A percentile compares a stretch with the other conserved stretches of the same genome.
phyloP scores from a whole-genome alignment of 2,329 filamentous ascomycete genomes.

The Colletotrichum euphorbiae region DNA sequence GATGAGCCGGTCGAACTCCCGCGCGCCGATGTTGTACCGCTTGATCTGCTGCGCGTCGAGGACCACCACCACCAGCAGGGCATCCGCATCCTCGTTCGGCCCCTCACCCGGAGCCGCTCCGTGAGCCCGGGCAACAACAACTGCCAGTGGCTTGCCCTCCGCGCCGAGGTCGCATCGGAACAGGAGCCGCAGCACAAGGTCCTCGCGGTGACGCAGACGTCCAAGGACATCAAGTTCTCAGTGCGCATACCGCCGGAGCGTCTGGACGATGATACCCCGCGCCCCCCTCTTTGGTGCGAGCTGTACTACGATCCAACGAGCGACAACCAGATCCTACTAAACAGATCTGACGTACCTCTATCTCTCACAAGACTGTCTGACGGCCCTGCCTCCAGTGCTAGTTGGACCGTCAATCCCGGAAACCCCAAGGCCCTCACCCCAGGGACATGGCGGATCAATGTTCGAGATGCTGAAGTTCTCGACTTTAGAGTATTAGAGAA shows the following conservation, averaged over 20 bases:
- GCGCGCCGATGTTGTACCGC: constrained; percentile 59
- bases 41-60: constrained; percentile 64
- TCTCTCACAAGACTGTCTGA: constrained; percentile 60
- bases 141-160: constrained; percentile 67
- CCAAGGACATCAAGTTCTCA: constrained; percentile 70
- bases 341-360: constrained; percentile 66
- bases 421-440: constrained; percentile 61
- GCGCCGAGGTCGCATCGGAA: constrained; percentile 63
- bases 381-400: constrained; percentile 48
- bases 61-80: constrained; percentile 65
- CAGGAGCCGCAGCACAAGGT: constrained; percentile 66
- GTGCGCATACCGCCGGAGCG: constrained; percentile 65
- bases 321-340: constrained; percentile 68
- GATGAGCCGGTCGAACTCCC: constrained; percentile 55
- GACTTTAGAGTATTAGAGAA: constrained; percentile 71
- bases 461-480: constrained; percentile 61
- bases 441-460: constrained; percentile 68
- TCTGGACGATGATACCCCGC: constrained; percentile 53
- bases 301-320: constrained; percentile 70
- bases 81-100: constrained; percentile 68
- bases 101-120: constrained; percentile 64
- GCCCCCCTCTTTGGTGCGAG: constrained; percentile 68
- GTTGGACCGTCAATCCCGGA: constrained; percentile 55
- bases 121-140: constrained; percentile 68
- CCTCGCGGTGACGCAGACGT: constrained; percentile 70